Evolutionary conservation across 768 basidiomycete species (phyloP).

Genomic region (Xerocomellus dryophilus): DNA sequence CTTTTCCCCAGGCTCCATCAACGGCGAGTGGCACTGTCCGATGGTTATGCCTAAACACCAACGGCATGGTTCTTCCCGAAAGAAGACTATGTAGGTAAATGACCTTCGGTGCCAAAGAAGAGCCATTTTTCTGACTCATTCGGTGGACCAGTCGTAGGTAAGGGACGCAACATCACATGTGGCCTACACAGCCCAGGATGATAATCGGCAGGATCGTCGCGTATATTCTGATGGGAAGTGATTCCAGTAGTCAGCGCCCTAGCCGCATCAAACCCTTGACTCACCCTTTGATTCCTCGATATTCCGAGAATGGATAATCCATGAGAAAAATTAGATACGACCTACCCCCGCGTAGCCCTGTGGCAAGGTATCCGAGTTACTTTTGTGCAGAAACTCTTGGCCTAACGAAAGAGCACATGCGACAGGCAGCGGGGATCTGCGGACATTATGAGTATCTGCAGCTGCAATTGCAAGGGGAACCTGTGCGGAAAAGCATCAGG

Average conservation of each 20-base stretch:
- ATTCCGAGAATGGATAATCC: neutral
- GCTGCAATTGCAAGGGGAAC: neutral
- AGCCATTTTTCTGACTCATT: neutral
- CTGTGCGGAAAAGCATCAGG: neutral
- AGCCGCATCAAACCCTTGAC: neutral
- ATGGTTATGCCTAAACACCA: neutral
- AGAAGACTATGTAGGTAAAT: neutral
- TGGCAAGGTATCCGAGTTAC: neutral
- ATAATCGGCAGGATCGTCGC: neutral
- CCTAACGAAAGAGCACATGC: neutral
- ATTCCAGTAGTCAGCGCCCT: neutral
- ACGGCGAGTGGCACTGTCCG: neutral
- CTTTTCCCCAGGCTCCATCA: neutral
- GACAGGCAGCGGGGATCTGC: neutral
- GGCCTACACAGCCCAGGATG: neutral
- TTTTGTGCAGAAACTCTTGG: neutral
- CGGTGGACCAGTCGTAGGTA: neutral
- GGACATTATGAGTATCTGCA: slow-evolving; percentile 2
- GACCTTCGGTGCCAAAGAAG: neutral
- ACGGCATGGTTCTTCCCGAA: neutral
- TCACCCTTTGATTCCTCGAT: neutral
- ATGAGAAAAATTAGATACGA: neutral
- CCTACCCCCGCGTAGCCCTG: neutral
- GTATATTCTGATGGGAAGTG: neutral
- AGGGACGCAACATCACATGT: neutral